These are phyloP conservation scores for Pleurotus sapidus DNA, from an alignment of 768 basidiomycete species.

Conservation along the genomic window DNA sequence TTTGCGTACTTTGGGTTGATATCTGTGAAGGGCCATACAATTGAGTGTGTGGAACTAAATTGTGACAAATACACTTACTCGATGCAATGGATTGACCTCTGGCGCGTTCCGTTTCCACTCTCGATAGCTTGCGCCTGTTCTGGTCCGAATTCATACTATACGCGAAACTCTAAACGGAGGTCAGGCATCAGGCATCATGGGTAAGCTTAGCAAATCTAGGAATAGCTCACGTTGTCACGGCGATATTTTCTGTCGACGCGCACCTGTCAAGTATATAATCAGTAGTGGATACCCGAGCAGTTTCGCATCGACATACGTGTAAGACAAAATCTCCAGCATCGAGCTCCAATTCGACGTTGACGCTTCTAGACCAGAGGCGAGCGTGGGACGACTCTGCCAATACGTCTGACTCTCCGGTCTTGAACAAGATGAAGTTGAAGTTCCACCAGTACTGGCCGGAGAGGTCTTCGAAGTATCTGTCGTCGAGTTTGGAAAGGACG, in stretches of 20 bases:
- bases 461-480: conserved; percentile 41
- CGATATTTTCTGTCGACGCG: conserved; percentile 27
- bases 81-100: conserved; percentile 44
- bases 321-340: conserved; percentile 41
- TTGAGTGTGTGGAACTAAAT: not conserved
- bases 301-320: conserved; percentile 23
- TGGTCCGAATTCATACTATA: conserved; percentile 23
- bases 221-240: conserved; percentile 18
- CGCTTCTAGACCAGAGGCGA: conserved; percentile 28
- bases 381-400: conserved; percentile 30
- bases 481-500: conserved; percentile 44
- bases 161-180: not conserved
- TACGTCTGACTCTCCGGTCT: conserved; percentile 33
- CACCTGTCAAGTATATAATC: conserved; percentile 18
- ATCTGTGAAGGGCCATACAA: conserved; percentile 19
- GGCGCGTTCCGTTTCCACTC: conserved; percentile 39
- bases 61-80: conserved; percentile 28
- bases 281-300: too few relatives aligned
- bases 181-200: too few relatives aligned
- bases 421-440: conserved; percentile 46
- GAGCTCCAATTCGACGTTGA: conserved; percentile 36
- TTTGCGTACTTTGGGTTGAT: conserved; percentile 15
- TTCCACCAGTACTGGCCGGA: conserved; percentile 34
- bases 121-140: conserved; percentile 36
- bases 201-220: too few relatives aligned